Evolutionary conservation across 768 basidiomycete species (phyloP).

Genomic region (Gloeostereum incarnatum): DNA sequence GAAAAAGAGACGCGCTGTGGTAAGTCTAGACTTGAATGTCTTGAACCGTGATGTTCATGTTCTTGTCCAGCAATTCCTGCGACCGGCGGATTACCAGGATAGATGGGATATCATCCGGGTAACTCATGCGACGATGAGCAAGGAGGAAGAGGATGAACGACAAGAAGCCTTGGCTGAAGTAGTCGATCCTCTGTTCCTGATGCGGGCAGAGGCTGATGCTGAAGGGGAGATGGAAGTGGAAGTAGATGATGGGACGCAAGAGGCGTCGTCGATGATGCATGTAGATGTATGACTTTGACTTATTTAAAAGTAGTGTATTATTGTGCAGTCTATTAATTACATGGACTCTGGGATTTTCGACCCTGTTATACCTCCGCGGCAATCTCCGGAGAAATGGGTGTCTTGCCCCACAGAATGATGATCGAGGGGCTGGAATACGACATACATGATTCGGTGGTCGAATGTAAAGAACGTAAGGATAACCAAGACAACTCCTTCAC

Average conservation of each 20-base stretch:
- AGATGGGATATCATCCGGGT: slow-evolving; percentile 80
- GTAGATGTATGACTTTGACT: too few relatives aligned
- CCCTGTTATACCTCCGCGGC: too few relatives aligned
- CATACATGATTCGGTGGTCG: too few relatives aligned
- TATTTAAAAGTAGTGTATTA: too few relatives aligned
- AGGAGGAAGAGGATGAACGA: slow-evolving; percentile 72
- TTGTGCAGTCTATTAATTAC: too few relatives aligned
- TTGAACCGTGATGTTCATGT: neutral
- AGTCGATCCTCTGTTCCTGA: slow-evolving; percentile 55
- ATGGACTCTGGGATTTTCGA: too few relatives aligned
- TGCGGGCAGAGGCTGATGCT: slow-evolving; percentile 48
- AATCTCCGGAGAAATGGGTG: too few relatives aligned
- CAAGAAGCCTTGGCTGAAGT: slow-evolving; percentile 74
- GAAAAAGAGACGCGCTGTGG: slow-evolving; percentile 78
- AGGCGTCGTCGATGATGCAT: too few relatives aligned
- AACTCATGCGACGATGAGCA: slow-evolving; percentile 59
- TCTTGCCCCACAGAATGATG: too few relatives aligned
- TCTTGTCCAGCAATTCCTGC: slow-evolving; percentile 1
- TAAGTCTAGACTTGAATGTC: slow-evolving; percentile 24
- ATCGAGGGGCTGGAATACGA: too few relatives aligned
- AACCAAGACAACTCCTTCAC: too few relatives aligned
- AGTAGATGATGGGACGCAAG: slow-evolving; percentile 23
- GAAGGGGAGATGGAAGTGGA: slow-evolving; percentile 49
- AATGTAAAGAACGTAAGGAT: too few relatives aligned
- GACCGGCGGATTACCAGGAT: slow-evolving; percentile 57